These are phyloP conservation scores for Apiospora sp. DNA, from an alignment of 2,329 filamentous ascomycete species.

Conservation along the genomic window DNA sequence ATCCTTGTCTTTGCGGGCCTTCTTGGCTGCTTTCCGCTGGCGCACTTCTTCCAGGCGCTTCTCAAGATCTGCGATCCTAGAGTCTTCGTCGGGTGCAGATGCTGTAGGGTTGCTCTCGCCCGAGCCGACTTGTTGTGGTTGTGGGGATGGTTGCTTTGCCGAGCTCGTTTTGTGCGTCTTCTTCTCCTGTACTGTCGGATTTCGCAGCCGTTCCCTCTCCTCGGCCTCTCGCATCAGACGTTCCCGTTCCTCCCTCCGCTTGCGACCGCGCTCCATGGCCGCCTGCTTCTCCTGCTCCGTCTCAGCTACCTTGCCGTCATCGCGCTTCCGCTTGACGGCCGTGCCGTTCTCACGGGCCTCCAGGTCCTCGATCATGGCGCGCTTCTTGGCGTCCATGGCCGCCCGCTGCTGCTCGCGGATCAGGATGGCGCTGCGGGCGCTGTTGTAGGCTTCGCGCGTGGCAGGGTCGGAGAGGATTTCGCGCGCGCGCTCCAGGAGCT, in stretches of 20 bases:
- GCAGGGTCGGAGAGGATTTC: constrained; percentile 79
- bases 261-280: constrained; percentile 45
- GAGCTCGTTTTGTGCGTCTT: constrained; percentile 41
- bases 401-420: constrained; percentile 76
- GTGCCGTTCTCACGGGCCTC: constrained; percentile 76
- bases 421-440: constrained; percentile 73
- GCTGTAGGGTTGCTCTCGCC: constrained; percentile 27
- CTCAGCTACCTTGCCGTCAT: constrained; percentile 58
- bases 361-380: constrained; percentile 85
- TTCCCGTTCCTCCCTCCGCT: constrained; percentile 50
- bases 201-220: constrained; percentile 49
- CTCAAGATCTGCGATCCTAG: constrained; percentile 54
- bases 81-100: constrained; percentile 48
- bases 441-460: constrained; percentile 80
- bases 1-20: constrained; percentile 42
- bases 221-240: constrained; percentile 52
- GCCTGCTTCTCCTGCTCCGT: constrained; percentile 41
- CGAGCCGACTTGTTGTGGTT: background rate
- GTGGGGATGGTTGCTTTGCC: constrained; percentile 3
- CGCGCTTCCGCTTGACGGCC: constrained; percentile 52
- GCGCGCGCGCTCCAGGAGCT: constrained; percentile 84
- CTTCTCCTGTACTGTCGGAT: constrained; percentile 29
- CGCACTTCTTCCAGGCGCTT: constrained; percentile 47
- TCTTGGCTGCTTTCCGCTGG: constrained; percentile 47
- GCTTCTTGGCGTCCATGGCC: constrained; percentile 74